phyloP scores from a whole-genome alignment of 106 monocot species.

The Allium fistulosum region DNA sequence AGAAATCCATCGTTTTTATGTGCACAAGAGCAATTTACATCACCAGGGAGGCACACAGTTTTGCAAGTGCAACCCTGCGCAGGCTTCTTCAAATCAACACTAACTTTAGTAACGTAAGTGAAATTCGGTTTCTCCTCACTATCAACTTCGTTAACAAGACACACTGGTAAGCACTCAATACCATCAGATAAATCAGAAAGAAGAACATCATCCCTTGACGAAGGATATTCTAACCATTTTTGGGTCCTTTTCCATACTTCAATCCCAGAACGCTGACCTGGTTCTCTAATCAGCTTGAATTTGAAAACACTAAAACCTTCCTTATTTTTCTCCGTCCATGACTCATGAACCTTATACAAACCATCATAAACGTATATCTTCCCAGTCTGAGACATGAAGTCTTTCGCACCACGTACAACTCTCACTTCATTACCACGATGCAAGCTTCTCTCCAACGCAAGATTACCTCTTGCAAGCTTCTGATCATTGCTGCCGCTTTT shows the following conservation, averaged over 20 bases:
- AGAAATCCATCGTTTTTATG: constrained; percentile 47
- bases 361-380: constrained; percentile 85
- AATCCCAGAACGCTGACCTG: constrained; percentile 55
- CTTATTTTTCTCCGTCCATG: constrained; percentile 54
- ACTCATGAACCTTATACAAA: constrained; percentile 56
- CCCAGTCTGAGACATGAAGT: constrained; percentile 16
- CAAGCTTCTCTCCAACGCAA: constrained; percentile 66
- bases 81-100: constrained; percentile 11
- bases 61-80: constrained; percentile 49
- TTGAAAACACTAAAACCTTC: constrained; percentile 69
- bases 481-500: constrained; percentile 26
- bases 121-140: constrained; percentile 48
- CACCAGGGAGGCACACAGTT: constrained; percentile 54
- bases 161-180: constrained; percentile 48
- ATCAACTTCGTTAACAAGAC: constrained; percentile 79
- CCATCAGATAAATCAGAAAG: constrained; percentile 53
- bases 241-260: constrained; percentile 54
- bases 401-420: constrained; percentile 61
- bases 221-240: constrained; percentile 53
- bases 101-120: constrained; percentile 32
- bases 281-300: constrained; percentile 57
- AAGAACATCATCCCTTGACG: constrained; percentile 44
- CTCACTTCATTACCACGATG: constrained; percentile 37
- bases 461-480: constrained; percentile 81
- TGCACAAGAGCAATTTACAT: constrained; percentile 45